A percentile compares a stretch with the other conserved stretches of the same genome.
Evolutionary conservation across 192 early-diverging fungal species (phyloP).

Genomic region (Coemansia sp.): DNA sequence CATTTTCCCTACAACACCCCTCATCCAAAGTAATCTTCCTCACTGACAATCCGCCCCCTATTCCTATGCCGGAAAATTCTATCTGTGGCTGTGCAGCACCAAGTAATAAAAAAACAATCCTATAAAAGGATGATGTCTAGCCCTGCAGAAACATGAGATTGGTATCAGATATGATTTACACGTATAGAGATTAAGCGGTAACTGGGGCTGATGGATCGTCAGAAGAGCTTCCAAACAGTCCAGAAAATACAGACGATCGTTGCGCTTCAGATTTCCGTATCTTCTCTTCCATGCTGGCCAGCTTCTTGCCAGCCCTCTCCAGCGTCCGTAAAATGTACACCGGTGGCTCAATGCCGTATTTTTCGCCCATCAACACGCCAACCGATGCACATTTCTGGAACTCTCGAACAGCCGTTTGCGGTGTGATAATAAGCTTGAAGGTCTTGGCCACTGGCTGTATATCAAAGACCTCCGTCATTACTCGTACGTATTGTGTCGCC

Average conservation of each 20-base stretch:
- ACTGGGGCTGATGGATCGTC: not conserved
- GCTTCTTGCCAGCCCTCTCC: slow-evolving; percentile 15
- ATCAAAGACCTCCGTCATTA: slow-evolving; percentile 22
- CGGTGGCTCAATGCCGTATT: slow-evolving; percentile 7
- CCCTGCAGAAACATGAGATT: too few species aligned
- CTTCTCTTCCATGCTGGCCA: slow-evolving; percentile 31
- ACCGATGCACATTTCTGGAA: slow-evolving; percentile 19
- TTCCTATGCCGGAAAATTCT: too few species aligned
- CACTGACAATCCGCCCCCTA: too few species aligned
- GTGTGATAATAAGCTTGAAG: slow-evolving; percentile 28
- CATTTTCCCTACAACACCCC: too few species aligned
- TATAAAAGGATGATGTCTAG: too few species aligned
- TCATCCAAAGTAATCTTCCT: too few species aligned
- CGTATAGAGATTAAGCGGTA: too few species aligned
- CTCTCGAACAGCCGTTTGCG: slow-evolving; percentile 16
- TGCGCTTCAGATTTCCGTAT: slow-evolving; percentile 21
- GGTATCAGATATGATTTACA: too few species aligned
- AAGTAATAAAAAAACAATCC: too few species aligned
- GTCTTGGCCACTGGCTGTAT: slow-evolving; percentile 18
- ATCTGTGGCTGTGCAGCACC: too few species aligned
- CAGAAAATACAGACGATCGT: slow-evolving; percentile 3
- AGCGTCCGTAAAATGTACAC: slow-evolving; percentile 5
- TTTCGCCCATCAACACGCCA: slow-evolving; percentile 1
- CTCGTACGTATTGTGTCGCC: slow-evolving; percentile 10
- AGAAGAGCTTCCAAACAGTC: not conserved